A percentile compares a stretch with the other conserved stretches of the same genome.
Evolutionary conservation across 2,329 filamentous ascomycete genomes (phyloP).

Genomic region (Waltergamsia citrina): DNA sequence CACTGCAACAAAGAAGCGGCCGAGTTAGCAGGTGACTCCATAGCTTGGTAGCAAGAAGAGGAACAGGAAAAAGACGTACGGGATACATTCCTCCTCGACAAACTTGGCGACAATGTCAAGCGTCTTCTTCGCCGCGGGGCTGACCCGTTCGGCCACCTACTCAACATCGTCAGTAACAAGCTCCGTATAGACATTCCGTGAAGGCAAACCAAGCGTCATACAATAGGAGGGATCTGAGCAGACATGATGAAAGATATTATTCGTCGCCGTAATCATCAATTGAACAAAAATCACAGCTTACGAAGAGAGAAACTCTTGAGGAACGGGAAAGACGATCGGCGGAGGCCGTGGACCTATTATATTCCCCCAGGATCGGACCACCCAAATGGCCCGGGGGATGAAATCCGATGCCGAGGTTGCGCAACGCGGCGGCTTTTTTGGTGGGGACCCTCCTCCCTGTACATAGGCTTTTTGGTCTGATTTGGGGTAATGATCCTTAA

Average conservation of each 20-base stretch:
- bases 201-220: slow-evolving; percentile 17
- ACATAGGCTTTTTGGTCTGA: no score
- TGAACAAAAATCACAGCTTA: no score
- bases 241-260: slow-evolving; percentile 25
- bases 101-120: slow-evolving; percentile 89
- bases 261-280: no score
- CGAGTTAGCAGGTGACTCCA: neutral
- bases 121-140: slow-evolving; percentile 74
- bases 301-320: no score
- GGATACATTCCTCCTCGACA: slow-evolving; percentile 90
- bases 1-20: slow-evolving; percentile 29
- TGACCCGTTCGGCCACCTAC: slow-evolving; percentile 52
- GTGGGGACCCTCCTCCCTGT: no score
- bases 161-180: slow-evolving; percentile 6
- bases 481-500: no score
- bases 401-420: no score
- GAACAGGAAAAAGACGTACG: slow-evolving; percentile 33
- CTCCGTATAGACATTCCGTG: neutral
- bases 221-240: slow-evolving; percentile 34
- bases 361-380: no score
- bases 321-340: no score
- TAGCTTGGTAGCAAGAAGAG: neutral
- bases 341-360: no score
- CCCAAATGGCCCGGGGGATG: no score
- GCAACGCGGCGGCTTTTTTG: no score